Evolutionary conservation across 202 grass and related monocot genomes (phyloP), one percentile per base, ranked within the genome.

Genomic region (Hordeum pubiflorum): DNA sequence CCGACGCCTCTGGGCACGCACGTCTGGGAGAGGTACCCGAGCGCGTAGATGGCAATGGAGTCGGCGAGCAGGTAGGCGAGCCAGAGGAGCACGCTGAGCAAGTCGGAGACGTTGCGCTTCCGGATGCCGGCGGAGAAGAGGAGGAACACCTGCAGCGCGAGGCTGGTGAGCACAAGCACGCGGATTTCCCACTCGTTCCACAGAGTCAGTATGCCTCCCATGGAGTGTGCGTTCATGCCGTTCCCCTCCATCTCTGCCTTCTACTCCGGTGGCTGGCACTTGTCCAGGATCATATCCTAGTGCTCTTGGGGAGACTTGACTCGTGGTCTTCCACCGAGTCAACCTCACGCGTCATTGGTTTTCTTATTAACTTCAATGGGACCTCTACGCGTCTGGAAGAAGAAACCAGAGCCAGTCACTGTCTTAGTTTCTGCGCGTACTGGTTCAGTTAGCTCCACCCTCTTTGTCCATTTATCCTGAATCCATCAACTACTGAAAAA

Each of bases 161-260:
- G 79, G 86, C 89, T 88, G 74, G 54, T 69, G 43, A 91, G 62
- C 77, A 87, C 61, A 14, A 91, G 79, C 43, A 74, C 41, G 26
- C 85, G 89, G 85, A 91, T 81, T 23, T 87, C 89, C 82, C 77
- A 91, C 6, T 87, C 78, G 12, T 75, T 85, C 85, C 89, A 74
- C 89, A 74, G 34, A 14, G 79, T 43, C 63, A 71, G 11, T 9
- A 77, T 11, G 5, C 26, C 21, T 44, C 29, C 76, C 69, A 74
- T 64, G 13, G 69, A 12, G 31, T 9, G 67, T 46, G 39, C 48
- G 40, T 15, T 48, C 39, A 14, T 71, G 68, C 23, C 40, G 23
- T 29, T 48, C 26, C 40, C 21, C n/a, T 55, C 32, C 79, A 87
- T 82, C 39, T 63, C 54, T 69, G 31, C 13, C 21, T 22, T 63